These are phyloP conservation scores for Alternaria triticimaculans DNA, from an alignment of 2,329 filamentous ascomycete genomes.

Conservation along the genomic window DNA sequence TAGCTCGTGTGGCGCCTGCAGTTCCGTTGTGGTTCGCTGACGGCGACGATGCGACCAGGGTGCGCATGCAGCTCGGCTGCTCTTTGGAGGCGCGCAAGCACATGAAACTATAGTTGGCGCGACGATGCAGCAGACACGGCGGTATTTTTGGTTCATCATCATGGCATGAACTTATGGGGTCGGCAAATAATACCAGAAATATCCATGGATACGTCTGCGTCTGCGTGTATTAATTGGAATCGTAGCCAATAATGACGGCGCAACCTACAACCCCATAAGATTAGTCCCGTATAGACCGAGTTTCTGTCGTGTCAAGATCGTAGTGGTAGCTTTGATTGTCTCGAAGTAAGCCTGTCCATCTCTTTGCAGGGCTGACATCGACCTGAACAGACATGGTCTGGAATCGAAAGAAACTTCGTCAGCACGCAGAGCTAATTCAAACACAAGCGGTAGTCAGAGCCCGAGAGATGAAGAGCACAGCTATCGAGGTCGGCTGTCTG, in stretches of 20 bases:
- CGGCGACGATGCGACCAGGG: conserved; percentile 2
- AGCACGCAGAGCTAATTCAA: not conserved
- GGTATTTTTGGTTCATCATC: not conserved
- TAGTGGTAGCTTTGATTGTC: not conserved
- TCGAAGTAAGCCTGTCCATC: not conserved
- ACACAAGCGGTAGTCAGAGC: not conserved
- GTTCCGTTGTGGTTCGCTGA: conserved; percentile 10
- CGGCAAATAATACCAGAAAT: not conserved
- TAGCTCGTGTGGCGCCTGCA: conserved; percentile 13
- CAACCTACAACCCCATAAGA: not conserved
- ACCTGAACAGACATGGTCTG: not conserved
- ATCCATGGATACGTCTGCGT: not conserved
- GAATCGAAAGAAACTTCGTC: not conserved
- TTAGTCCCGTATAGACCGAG: not conserved
- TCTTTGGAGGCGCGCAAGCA: not conserved
- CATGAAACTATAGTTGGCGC: conserved; percentile 10
- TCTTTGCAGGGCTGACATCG: not conserved
- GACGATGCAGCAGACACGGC: not conserved
- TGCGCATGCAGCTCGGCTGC: conserved; percentile 8
- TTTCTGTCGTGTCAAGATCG: not conserved
- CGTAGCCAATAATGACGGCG: not conserved
- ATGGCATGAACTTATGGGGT: not conserved
- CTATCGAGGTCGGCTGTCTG: not conserved
- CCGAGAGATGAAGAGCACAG: not conserved
- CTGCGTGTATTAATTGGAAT: not conserved